Base-by-base conservation (phyloP, 768 basidiomycete species). In the Rhizopogon vesiculosus region DNA sequence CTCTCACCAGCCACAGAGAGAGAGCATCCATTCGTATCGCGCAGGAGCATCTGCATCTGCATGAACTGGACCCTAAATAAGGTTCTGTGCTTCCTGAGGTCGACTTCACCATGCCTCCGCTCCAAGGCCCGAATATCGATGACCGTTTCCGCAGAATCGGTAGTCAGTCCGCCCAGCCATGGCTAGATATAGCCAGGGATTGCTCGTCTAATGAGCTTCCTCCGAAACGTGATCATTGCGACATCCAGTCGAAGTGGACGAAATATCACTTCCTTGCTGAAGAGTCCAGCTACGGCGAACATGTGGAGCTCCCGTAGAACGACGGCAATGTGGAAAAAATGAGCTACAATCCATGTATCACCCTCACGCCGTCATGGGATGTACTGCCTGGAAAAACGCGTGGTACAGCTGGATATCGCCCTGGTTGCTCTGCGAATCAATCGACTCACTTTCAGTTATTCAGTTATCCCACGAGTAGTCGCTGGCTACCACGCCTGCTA, bases 401-500 rank as follows among this genome's bases (percentile, higher is more conserved):
- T n/a, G n/a, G n/a, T n/a, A n/a, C n/a, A n/a, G n/a, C n/a, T n/a
- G n/a, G n/a, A n/a, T n/a, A n/a, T n/a, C n/a, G n/a, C n/a, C n/a
- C n/a, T 96, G 93, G 93, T 70, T 97, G 12, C 77, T 94, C 5
- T 82, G 80, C 13, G 76, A 81, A 61, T 76, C 85, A 49, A 74
- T 82, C 18, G 74, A 82, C 86, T n/a, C n/a, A n/a, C 93, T 0
- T 57, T 95, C 2, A 89, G 91, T 1, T 71, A 79, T 51, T 69
- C 82, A 9, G 56, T 66, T 12, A 59, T 68, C 0, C 76, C 86
- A 1, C 80, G 85, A 13, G 66, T 98, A 33, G 75, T 98, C 25
- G 85, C 98, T 29, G 96, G 97, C 3, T 97, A 99, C 70, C 96
- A 97, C 64, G 87, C 98, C 42, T 90, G 93, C 1, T 98, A 93